phyloP scores from a whole-genome alignment of 768 basidiomycete genomes.

The Hortiboletus campestris region DNA sequence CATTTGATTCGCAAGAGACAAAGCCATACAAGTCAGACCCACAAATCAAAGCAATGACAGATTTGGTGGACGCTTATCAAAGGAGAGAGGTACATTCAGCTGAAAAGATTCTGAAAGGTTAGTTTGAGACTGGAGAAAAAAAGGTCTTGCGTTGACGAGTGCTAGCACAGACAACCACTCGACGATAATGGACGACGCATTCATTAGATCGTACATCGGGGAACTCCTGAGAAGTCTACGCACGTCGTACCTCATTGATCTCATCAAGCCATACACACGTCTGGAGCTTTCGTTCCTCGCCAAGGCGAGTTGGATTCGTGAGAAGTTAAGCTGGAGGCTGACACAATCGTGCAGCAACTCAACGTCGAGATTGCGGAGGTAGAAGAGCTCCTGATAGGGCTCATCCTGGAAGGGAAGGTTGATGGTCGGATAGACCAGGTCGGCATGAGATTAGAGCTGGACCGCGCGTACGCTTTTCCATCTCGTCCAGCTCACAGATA shows the following conservation, averaged over 20 bases:
- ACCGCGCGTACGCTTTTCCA: conserved; percentile 59
- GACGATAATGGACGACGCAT: conserved; percentile 94
- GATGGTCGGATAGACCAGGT: conserved; percentile 98
- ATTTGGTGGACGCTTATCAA: conserved; percentile 95
- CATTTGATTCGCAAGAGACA: conserved; percentile 98
- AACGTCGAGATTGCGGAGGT: conserved; percentile 92
- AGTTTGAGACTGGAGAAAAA: conserved; percentile 9
- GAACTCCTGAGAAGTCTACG: conserved; percentile 92
- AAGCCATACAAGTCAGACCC: conserved; percentile 97
- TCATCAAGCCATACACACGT: conserved; percentile 96
- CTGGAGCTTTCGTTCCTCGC: conserved; percentile 92
- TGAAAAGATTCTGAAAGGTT: conserved; percentile 91
- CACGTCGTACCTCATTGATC: conserved; percentile 95
- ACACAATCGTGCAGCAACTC: conserved; percentile 65
- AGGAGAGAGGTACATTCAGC: conserved; percentile 95
- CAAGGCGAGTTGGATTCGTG: conserved; percentile 51
- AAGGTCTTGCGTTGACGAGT: not conserved
- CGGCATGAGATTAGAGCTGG: conserved; percentile 87
- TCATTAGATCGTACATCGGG: conserved; percentile 94
- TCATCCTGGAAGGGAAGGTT: conserved; percentile 96
- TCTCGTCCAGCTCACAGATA: not conserved
- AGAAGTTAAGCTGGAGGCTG: not conserved
- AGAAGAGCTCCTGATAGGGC: conserved; percentile 87
- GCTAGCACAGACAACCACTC: conserved; percentile 72
- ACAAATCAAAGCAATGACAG: conserved; percentile 98